Evolutionary conservation across 2,329 filamentous ascomycete genomes (phyloP).

Genomic region (Aureobasidium sp.): DNA sequence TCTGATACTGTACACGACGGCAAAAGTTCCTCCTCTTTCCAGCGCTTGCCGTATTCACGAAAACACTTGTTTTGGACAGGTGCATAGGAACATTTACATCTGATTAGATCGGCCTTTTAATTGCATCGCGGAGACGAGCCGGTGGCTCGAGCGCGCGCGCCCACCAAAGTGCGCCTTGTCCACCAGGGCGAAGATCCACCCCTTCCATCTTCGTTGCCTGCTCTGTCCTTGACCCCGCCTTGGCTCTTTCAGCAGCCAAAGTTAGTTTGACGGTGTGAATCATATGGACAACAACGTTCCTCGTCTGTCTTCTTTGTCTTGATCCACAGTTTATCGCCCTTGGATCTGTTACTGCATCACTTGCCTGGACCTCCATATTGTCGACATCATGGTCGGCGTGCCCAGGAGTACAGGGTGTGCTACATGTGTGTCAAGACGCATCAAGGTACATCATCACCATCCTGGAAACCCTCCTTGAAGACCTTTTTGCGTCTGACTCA

Average conservation of each 20-base stretch:
- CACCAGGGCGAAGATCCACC: background rate
- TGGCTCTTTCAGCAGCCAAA: conserved; percentile 6
- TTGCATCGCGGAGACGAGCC: background rate
- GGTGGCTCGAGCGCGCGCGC: background rate
- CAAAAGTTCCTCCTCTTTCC: too few species aligned
- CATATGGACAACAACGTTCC: background rate
- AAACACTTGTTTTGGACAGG: too few species aligned
- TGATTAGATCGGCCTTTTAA: background rate
- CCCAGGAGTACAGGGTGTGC: conserved; percentile 13
- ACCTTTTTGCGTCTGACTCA: background rate
- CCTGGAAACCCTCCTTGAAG: background rate
- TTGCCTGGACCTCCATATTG: background rate
- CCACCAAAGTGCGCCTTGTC: background rate
- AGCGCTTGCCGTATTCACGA: too few species aligned
- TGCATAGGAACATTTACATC: too few species aligned
- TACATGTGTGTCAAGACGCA: conserved; percentile 5
- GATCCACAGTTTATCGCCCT: background rate
- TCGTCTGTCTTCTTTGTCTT: background rate
- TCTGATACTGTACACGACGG: too few species aligned
- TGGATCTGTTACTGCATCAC: background rate
- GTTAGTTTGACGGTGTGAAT: background rate
- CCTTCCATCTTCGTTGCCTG: background rate
- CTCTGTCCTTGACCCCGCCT: background rate
- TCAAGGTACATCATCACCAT: conserved; percentile 14
- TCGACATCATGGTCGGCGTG: conserved; percentile 10